phyloP scores from a whole-genome alignment of 257 asterid genomes.

The Solanum chmielewskii region DNA sequence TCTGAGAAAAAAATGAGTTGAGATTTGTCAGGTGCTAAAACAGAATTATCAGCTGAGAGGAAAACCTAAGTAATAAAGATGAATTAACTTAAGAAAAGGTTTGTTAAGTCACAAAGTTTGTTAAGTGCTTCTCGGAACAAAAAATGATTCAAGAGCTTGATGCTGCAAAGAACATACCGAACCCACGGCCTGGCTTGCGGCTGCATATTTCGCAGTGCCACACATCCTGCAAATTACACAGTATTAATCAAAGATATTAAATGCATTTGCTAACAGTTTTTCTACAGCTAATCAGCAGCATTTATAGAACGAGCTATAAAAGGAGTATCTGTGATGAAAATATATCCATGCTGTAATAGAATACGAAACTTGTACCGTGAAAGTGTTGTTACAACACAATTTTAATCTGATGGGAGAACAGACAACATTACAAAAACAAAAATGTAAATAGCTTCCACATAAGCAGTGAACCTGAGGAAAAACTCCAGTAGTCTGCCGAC shows the following conservation, averaged over 20 bases:
- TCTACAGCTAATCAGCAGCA: neutral
- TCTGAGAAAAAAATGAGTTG: constrained; percentile 31
- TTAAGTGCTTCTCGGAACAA: neutral
- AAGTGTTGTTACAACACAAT: neutral
- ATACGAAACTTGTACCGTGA: no score
- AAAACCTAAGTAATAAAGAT: neutral
- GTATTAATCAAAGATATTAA: neutral
- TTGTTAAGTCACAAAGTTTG: neutral
- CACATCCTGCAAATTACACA: constrained; percentile 51
- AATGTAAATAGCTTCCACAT: neutral
- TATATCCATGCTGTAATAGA: neutral
- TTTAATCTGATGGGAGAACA: neutral
- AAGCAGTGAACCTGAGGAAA: constrained; percentile 73
- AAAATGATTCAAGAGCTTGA: neutral
- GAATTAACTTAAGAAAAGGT: neutral
- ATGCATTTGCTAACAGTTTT: neutral
- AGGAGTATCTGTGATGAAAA: neutral
- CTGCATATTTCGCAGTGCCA: constrained; percentile 99
- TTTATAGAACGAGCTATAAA: neutral
- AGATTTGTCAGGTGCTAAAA: constrained; percentile 1
- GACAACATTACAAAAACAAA: neutral
- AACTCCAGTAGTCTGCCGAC: constrained; percentile 91
- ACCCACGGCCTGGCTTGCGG: constrained; percentile 97
- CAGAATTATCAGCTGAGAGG: neutral
- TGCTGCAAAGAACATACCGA: constrained; percentile 35